Evolutionary conservation across 768 basidiomycete species (phyloP).

Genomic region (Tephrocybe sp.): DNA sequence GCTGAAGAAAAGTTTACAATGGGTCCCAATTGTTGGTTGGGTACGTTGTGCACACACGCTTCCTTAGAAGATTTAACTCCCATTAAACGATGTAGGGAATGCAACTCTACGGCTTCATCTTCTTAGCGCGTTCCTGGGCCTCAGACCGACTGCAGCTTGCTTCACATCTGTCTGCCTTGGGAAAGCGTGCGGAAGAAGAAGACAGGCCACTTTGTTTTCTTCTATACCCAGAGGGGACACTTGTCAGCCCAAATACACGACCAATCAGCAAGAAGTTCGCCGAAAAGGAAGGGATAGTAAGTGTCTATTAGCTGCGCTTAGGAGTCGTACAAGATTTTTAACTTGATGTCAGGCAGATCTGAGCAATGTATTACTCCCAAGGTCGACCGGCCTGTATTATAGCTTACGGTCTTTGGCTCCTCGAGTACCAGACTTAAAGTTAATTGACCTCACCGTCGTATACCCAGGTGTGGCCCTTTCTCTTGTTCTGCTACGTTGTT

Average conservation of each 20-base stretch:
- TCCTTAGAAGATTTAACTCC: neutral
- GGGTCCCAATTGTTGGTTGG: constrained; percentile 86
- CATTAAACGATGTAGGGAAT: constrained; percentile 57
- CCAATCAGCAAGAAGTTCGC: constrained; percentile 87
- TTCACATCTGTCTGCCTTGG: constrained; percentile 63
- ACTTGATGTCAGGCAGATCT: constrained; percentile 64
- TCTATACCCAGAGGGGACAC: constrained; percentile 94
- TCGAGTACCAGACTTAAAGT: constrained; percentile 68
- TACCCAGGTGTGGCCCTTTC: constrained; percentile 69
- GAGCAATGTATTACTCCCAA: constrained; percentile 78
- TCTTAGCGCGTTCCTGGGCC: constrained; percentile 88
- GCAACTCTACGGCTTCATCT: constrained; percentile 94
- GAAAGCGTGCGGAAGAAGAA: constrained; percentile 61
- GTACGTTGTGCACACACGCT: constrained; percentile 33
- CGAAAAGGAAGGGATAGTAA: constrained; percentile 82
- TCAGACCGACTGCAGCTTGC: constrained; percentile 73
- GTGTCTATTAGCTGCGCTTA: constrained; percentile 27
- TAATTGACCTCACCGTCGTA: constrained; percentile 89
- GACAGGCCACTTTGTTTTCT: constrained; percentile 77
- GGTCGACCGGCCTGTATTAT: constrained; percentile 88
- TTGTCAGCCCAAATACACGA: constrained; percentile 83
- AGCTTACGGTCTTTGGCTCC: constrained; percentile 79
- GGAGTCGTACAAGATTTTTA: neutral
- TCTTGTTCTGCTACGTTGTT: neutral
- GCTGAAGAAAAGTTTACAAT: constrained; percentile 85